Percentiles rank a stretch among this genome's conserved stretches.
These are phyloP conservation scores for Brasenia schreberi DNA, from an alignment of 164 flowering plant genomes.

Conservation along the genomic window DNA sequence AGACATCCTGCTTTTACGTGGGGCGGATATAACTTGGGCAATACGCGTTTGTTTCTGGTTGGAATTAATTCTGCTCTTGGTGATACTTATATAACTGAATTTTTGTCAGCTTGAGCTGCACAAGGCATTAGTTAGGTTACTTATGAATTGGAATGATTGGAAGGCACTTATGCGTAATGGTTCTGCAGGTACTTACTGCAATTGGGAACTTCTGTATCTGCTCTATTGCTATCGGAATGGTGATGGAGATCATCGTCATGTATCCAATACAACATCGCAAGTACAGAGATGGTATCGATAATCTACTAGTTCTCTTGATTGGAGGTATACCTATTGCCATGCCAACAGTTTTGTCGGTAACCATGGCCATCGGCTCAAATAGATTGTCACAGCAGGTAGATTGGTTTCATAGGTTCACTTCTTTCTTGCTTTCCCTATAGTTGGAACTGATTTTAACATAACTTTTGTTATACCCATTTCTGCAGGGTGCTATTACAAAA, in stretches of 20 bases:
- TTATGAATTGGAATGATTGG: too few relatives aligned
- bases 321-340: slow-evolving; percentile 83
- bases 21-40: too few relatives aligned
- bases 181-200: slow-evolving; percentile 36
- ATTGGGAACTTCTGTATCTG: slow-evolving; percentile 78
- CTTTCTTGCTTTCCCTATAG: neutral
- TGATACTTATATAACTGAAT: neutral
- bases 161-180: neutral
- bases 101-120: neutral
- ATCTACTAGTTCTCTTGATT: slow-evolving; percentile 67
- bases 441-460: too few relatives aligned
- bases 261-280: slow-evolving; percentile 55
- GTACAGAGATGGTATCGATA: slow-evolving; percentile 70
- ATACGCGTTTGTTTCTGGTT: neutral
- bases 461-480: neutral
- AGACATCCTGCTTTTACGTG: too few relatives aligned
- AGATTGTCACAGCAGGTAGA: neutral
- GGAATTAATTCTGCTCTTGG: neutral
- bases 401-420: neutral
- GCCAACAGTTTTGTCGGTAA: slow-evolving; percentile 79
- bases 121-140: too few relatives aligned
- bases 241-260: slow-evolving; percentile 58
- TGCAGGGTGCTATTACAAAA: slow-evolving; percentile 71
- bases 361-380: slow-evolving; percentile 78
- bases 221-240: slow-evolving; percentile 57